Evolutionary conservation across 176 grass and related monocot species (phyloP).

Genomic region (Carex littledalei): DNA sequence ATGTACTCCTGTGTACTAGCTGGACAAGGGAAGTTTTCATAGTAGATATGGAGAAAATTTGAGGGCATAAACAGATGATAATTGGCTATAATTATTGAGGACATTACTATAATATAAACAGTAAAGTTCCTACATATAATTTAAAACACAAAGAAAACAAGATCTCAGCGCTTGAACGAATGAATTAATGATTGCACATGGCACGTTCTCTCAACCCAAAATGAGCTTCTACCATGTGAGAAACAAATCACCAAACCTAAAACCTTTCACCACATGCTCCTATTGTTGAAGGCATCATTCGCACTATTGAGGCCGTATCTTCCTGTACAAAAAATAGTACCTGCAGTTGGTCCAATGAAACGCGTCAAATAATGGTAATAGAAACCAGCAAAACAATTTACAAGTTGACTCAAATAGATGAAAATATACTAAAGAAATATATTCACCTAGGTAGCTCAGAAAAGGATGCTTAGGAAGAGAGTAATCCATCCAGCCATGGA

Average conservation of each 20-base stretch:
- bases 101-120: constrained; percentile 2
- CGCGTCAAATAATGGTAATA: neutral
- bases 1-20: neutral
- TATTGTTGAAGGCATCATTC: neutral
- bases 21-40: neutral
- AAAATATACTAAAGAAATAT: neutral
- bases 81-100: neutral
- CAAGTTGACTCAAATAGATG: neutral
- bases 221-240: neutral
- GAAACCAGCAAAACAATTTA: neutral
- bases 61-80: neutral
- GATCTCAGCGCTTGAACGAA: neutral
- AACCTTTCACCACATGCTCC: neutral
- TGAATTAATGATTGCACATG: constrained; percentile 10
- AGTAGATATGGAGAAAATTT: neutral
- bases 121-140: neutral
- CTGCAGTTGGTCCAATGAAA: constrained; percentile 8
- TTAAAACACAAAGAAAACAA: neutral
- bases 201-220: neutral
- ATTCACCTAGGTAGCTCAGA: constrained; percentile 31
- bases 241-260: neutral
- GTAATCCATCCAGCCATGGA: constrained; percentile 96
- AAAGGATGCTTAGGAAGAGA: constrained; percentile 73
- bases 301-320: neutral
- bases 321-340: constrained; percentile 18